Percentiles rank a stretch among this genome's conserved stretches.
Conservation (phyloP, 2,329 filamentous ascomycete species). For the Massarina eburnea region DNA sequence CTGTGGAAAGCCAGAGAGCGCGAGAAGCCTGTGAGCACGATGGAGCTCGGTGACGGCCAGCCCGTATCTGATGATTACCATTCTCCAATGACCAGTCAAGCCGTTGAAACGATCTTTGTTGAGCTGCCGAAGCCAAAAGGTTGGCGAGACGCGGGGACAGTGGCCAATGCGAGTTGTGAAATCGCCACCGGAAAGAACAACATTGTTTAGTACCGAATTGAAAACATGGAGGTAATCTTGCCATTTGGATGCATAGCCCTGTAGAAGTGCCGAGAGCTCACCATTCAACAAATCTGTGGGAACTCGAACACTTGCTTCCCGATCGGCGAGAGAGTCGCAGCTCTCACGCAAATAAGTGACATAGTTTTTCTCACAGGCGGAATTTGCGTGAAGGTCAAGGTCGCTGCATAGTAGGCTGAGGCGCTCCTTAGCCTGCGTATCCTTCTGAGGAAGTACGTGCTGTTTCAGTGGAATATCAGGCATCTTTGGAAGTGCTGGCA, state of each 20-base stretch:
- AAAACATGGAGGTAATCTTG: conserved; percentile 11
- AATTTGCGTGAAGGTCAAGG: conserved; percentile 10
- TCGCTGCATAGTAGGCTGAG: conserved; percentile 16
- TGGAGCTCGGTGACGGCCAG: conserved; percentile 31
- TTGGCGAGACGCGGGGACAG: conserved; percentile 22
- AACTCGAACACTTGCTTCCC: not conserved
- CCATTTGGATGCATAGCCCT: conserved; percentile 15
- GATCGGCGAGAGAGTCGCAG: conserved; percentile 15
- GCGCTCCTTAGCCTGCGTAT: conserved; percentile 1
- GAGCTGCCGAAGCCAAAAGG: conserved; percentile 28
- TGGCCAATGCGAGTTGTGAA: conserved; percentile 8
- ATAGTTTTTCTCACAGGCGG: conserved; percentile 21
- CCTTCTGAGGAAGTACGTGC: not conserved
- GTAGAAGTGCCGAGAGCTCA: conserved; percentile 3
- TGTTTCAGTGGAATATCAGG: conserved; percentile 2
- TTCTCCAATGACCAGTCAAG: conserved; percentile 25
- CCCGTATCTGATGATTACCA: conserved; percentile 24
- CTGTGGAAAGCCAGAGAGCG: conserved; percentile 9
- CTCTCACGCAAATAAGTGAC: conserved; percentile 19
- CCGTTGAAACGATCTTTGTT: conserved; percentile 15
- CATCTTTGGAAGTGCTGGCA: conserved; percentile 2
- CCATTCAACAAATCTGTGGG: not conserved
- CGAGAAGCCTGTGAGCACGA: conserved; percentile 29
- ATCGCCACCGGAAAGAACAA: conserved; percentile 2
- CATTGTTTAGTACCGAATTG: conserved; percentile 3